Conservation (phyloP, 768 basidiomycete genomes). For the Termitomyces heimii region DNA sequence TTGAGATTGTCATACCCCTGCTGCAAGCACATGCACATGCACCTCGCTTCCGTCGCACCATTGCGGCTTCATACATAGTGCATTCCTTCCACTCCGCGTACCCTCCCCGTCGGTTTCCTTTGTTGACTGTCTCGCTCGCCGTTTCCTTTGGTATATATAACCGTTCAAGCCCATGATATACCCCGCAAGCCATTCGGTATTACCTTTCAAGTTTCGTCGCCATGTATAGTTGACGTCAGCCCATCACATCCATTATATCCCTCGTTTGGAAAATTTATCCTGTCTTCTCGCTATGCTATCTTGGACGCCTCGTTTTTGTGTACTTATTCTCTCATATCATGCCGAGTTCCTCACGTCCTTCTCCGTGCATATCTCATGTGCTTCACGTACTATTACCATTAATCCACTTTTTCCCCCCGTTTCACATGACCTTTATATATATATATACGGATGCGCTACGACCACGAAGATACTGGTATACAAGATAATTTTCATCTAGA, state of each 20-base stretch:
- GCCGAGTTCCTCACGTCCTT: conserved; percentile 1
- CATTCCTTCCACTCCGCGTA: neutral
- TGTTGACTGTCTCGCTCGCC: conserved; percentile 13
- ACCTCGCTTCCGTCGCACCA: conserved; percentile 1
- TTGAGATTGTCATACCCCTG: conserved; percentile 11
- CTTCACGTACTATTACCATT: conserved; percentile 7
- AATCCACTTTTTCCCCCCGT: conserved; percentile 4
- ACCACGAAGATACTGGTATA: conserved; percentile 11
- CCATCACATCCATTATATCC: neutral
- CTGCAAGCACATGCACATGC: too few relatives aligned
- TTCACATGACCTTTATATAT: conserved; percentile 10
- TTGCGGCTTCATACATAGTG: neutral
- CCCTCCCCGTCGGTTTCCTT: conserved; percentile 5
- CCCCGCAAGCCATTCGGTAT: conserved; percentile 21
- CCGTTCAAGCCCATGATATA: conserved; percentile 18
- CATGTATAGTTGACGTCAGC: neutral
- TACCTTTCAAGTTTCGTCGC: conserved; percentile 4
- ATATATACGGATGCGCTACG: conserved; percentile 12
- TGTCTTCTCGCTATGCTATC: conserved; percentile 5
- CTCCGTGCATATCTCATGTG: conserved; percentile 1
- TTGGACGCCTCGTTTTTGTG: conserved; percentile 4
- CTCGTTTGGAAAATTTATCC: conserved; percentile 4
- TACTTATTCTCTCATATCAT: conserved; percentile 2
- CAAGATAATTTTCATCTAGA: conserved; percentile 12
- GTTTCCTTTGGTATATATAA: conserved; percentile 17